These are phyloP conservation scores for Pontederia paniculata DNA, from an alignment of 176 grass and related monocot genomes.

Conservation along the genomic window DNA sequence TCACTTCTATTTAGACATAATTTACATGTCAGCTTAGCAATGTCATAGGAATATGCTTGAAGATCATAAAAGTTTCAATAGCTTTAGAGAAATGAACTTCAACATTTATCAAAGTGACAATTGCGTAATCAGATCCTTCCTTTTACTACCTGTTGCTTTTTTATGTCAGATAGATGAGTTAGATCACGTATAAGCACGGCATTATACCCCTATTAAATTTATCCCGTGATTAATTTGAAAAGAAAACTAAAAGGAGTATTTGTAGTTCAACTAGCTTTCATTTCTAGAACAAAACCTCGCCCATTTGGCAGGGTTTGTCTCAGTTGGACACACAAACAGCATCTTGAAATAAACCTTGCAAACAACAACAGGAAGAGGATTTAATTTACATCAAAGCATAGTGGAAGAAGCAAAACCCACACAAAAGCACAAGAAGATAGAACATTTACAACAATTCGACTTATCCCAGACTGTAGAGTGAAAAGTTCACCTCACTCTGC, in stretches of 20 bases:
- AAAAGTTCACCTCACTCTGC: constrained; percentile 65
- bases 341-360: neutral
- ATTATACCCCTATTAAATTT: neutral
- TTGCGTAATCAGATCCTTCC: too few relatives aligned
- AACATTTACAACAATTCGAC: neutral
- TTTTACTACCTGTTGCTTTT: too few relatives aligned
- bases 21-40: too few relatives aligned
- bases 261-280: constrained; percentile 7
- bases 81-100: too few relatives aligned
- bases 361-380: neutral
- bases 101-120: too few relatives aligned
- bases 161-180: too few relatives aligned
- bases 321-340: neutral
- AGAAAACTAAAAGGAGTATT: neutral
- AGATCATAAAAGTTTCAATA: too few relatives aligned
- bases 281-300: constrained; percentile 1
- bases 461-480: neutral
- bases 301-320: constrained; percentile 6
- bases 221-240: neutral
- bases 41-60: too few relatives aligned
- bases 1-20: too few relatives aligned
- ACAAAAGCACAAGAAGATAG: constrained; percentile 1
- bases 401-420: constrained; percentile 9
- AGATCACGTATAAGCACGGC: too few relatives aligned
- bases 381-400: constrained; percentile 11